Base-by-base conservation (phyloP, 768 basidiomycete genomes). In the Termitomyces sp. region DNA sequence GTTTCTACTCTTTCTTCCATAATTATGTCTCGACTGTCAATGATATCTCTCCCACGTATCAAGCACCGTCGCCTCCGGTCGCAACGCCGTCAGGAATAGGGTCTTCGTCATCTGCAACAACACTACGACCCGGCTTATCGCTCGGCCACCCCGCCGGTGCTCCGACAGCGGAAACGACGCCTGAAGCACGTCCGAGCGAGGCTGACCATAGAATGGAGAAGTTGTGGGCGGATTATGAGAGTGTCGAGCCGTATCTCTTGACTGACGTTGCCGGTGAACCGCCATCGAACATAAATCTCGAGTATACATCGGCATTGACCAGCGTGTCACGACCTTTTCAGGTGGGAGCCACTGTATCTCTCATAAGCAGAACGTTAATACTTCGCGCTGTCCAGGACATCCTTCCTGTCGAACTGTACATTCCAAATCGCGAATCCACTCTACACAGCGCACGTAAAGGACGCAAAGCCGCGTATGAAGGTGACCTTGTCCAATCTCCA, bases 1-100 rank as follows among this genome's bases (percentile, higher is more conserved):
- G 85, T 32, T 98, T 98, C 72, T 98, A 97, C 73, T 89, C 93
- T 2, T 98, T 96, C 74, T 79, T 98, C 10, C 91, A 95, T 69
- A 91, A 90, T 64, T 98, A 97, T 64, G 82, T 92, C 56, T 82
- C 87, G 3, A 87, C 92, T 1, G 77, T 92, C 63, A 89, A 89
- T 68, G 90, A 93, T 60, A 75, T 85, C 13, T 77, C 85, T 2
- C 71, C 80, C 0, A 76, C 82, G 2, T 81, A 82, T 57, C 57
- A 74, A 10, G 67, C 66, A 14, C 60, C 74, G 20, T 68, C 79
- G 16, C 70, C 75, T n/a, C 65, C 74, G 1, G 62, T 69, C 4
- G 63, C 68, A 6, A 71, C 64, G 7, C 70, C 72, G 4, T 65
- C 73, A 2, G 61, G 69, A 3, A 64, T 70, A 3, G 71, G 69